Percentiles rank a stretch among this genome's conserved stretches.
phyloP scores from a whole-genome alignment of 805 yeast species.

The Yarrowia deformans region DNA sequence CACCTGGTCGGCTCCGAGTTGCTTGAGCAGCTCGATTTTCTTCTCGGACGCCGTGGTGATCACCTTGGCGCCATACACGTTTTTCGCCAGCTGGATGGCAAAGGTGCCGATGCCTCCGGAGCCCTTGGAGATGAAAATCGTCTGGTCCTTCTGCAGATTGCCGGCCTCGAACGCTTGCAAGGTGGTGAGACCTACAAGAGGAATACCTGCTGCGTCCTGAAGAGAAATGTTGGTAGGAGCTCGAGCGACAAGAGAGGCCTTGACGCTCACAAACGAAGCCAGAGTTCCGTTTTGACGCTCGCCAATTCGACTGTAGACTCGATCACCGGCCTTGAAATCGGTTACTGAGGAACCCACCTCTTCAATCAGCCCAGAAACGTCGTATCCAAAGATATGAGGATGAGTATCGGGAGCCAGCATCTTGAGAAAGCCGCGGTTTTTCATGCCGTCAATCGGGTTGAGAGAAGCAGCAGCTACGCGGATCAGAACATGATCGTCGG shows the following conservation, averaged over 20 bases:
- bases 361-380: slow-evolving; percentile 45
- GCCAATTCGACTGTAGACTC: slow-evolving; percentile 40
- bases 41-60: slow-evolving; percentile 43
- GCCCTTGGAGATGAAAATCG: slow-evolving; percentile 42
- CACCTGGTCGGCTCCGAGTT: slow-evolving; percentile 42
- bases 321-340: slow-evolving; percentile 43
- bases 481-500: slow-evolving; percentile 41
- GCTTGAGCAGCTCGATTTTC: slow-evolving; percentile 40
- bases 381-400: slow-evolving; percentile 44
- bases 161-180: slow-evolving; percentile 40
- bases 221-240: slow-evolving; percentile 43
- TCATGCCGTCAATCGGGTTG: slow-evolving; percentile 46
- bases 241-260: slow-evolving; percentile 28
- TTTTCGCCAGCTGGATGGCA: slow-evolving; percentile 43
- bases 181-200: slow-evolving; percentile 42
- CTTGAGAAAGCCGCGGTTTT: slow-evolving; percentile 40
- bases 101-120: slow-evolving; percentile 42
- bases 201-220: slow-evolving; percentile 44
- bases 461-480: slow-evolving; percentile 44
- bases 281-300: slow-evolving; percentile 40
- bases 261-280: slow-evolving; percentile 42
- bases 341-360: slow-evolving; percentile 43
- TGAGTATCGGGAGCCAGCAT: slow-evolving; percentile 29
- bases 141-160: slow-evolving; percentile 40
- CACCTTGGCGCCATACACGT: slow-evolving; percentile 44